Evolutionary conservation across 768 basidiomycete species (phyloP), one percentile per base, ranked within the genome.

Genomic region (Phlebiopsis flavidoalba): DNA sequence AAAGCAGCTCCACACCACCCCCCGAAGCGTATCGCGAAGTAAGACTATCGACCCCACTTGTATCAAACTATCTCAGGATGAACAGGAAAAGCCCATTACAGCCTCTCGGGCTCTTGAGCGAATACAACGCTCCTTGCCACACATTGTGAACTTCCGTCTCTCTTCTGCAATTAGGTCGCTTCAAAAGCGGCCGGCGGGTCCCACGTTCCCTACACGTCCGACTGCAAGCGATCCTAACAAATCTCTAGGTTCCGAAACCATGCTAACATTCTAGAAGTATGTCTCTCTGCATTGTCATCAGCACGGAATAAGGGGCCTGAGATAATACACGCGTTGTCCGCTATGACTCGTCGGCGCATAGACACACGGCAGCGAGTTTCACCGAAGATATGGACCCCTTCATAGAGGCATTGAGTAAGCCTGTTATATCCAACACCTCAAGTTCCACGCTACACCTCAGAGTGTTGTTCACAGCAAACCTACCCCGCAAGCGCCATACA

Each of bases 341-440:
- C 68, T 21, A 70, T 66, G 70, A 61, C 61, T 60, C 67, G 14
- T 14, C 40, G 15, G 6, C 49, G 11, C 19, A 17, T n/a, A 8
- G 17, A 37, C 46, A 45, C 58, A 40, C 5, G 57, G 36, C 17
- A 48, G 7, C 19, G 22, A 2, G 51, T 57, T 3, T 48, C 75
- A 5, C 64, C 70, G 8, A 80, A n/a, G n/a, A 80, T 64, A 69
- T 77, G 1, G 68, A n/a, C n/a, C n/a, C 72, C 15, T 74, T 88
- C 7, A 67, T 83, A 10, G 75, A 77, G 43, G 82, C 83, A 14
- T 68, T 88, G 3, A 78, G 76, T 40, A 26, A 53, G n/a, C 56
- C n/a, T 69, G 36, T 46, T 71, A 33, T 78, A 83, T n/a, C 71
- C 84, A 3, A 70, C 86, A 36, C 56, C 55, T 50, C 55, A 47